Evolutionary conservation across 768 basidiomycete genomes (phyloP).

Genomic region (Pleurotus tuoliensis): DNA sequence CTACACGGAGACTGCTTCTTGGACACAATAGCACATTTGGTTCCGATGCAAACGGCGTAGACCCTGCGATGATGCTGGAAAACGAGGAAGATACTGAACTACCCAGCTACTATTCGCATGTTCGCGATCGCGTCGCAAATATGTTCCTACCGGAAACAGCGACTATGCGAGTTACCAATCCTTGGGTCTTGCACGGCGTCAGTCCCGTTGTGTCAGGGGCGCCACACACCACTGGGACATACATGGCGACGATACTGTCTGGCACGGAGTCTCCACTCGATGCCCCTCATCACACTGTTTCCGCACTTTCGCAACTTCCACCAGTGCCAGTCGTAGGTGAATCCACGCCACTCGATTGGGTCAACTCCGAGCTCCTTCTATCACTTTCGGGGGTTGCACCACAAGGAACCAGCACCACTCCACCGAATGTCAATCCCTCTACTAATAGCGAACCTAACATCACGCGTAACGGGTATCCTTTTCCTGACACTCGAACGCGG

Average conservation of each 20-base stretch:
- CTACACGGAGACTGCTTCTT: conserved; percentile 69
- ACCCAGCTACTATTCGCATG: conserved; percentile 86
- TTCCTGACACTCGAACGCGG: not conserved
- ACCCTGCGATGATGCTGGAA: conserved; percentile 34
- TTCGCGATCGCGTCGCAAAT: conserved; percentile 85
- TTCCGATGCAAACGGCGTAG: conserved; percentile 36
- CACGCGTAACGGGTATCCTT: not conserved
- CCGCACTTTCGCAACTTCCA: conserved; percentile 36
- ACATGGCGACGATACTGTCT: conserved; percentile 20
- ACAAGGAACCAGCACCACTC: conserved; percentile 15
- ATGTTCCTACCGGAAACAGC: conserved; percentile 64
- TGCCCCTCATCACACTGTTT: conserved; percentile 18
- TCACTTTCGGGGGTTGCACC: conserved; percentile 39
- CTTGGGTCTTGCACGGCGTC: conserved; percentile 46
- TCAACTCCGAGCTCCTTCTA: conserved; percentile 80
- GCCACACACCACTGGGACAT: conserved; percentile 12
- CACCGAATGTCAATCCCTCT: conserved; percentile 15
- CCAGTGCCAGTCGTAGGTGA: conserved; percentile 41
- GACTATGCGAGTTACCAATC: conserved; percentile 62
- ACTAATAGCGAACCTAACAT: conserved; percentile 5
- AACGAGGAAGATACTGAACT: conserved; percentile 69
- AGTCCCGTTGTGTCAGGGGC: conserved; percentile 28
- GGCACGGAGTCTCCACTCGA: conserved; percentile 38
- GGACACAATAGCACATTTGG: conserved; percentile 20
- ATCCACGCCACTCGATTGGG: conserved; percentile 63